These are phyloP conservation scores for Tricholoma flavovirens DNA, from an alignment of 768 basidiomycete genomes.

Conservation along the genomic window DNA sequence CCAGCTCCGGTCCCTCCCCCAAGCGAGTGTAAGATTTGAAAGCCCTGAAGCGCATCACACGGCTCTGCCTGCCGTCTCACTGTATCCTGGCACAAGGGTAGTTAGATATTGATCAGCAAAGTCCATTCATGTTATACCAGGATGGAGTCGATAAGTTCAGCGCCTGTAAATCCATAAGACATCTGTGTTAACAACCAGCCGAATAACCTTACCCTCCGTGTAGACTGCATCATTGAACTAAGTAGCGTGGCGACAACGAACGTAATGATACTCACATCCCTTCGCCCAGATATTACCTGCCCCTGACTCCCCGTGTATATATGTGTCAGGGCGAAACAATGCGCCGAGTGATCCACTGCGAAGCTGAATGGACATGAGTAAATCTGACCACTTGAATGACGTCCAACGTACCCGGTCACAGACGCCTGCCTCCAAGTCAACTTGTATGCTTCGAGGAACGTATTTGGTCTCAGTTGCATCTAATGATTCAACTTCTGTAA, in stretches of 20 bases:
- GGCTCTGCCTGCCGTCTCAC: slow-evolving; percentile 73
- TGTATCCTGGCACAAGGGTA: slow-evolving; percentile 45
- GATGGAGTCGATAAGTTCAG: slow-evolving; percentile 85
- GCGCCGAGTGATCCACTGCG: slow-evolving; percentile 63
- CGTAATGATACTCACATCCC: slow-evolving; percentile 60
- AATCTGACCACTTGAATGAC: not conserved
- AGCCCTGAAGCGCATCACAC: slow-evolving; percentile 86
- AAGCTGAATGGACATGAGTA: slow-evolving; percentile 34
- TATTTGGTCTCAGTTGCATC: slow-evolving; percentile 56
- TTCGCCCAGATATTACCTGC: slow-evolving; percentile 97
- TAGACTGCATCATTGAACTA: slow-evolving; percentile 48
- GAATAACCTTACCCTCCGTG: slow-evolving; percentile 62
- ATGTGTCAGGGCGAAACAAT: slow-evolving; percentile 88
- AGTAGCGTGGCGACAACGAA: slow-evolving; percentile 1
- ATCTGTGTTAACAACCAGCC: slow-evolving; percentile 3
- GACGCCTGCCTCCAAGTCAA: slow-evolving; percentile 88
- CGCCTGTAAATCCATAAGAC: slow-evolving; percentile 42
- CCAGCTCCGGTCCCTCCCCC: slow-evolving; percentile 92
- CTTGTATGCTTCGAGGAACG: slow-evolving; percentile 84
- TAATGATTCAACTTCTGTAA: slow-evolving; percentile 57
- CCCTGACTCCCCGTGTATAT: slow-evolving; percentile 51
- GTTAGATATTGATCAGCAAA: not conserved
- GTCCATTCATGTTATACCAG: slow-evolving; percentile 35
- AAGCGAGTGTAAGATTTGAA: slow-evolving; percentile 84
- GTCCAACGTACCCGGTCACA: slow-evolving; percentile 57